Evolutionary conservation across 129 eudicot genomes (phyloP).

Genomic region (Flaveria brownii): DNA sequence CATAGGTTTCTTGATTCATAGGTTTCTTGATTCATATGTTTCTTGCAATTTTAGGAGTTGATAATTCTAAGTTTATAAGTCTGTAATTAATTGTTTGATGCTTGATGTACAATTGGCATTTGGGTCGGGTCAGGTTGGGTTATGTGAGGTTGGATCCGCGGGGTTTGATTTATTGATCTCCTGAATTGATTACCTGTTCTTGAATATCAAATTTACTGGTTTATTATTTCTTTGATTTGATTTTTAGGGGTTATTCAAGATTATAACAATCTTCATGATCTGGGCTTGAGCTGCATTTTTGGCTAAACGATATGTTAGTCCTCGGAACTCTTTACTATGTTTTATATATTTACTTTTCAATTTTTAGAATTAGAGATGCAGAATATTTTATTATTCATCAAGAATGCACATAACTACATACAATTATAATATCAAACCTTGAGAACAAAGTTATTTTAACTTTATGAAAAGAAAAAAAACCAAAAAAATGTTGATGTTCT

Average conservation of each 20-base stretch:
- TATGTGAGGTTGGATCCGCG: constrained; percentile 24
- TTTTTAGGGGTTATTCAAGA: constrained; percentile 26
- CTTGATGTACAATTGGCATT: background rate
- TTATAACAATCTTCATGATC: constrained; percentile 35
- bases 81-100: background rate
- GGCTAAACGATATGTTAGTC: constrained; percentile 37
- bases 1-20: background rate
- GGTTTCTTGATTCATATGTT: background rate
- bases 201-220: background rate
- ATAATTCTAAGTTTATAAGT: background rate
- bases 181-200: background rate
- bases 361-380: constrained; percentile 1
- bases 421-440: background rate
- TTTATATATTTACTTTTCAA: background rate
- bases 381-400: background rate
- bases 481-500: background rate
- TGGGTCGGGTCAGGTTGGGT: background rate
- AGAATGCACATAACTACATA: background rate
- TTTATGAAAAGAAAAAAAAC: background rate
- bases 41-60: background rate
- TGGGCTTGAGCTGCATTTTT: constrained; percentile 36
- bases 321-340: constrained; percentile 4
- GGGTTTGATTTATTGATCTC: background rate
- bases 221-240: constrained; percentile 5
- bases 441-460: background rate